Percentiles rank a stretch among this genome's conserved stretches.
These are phyloP conservation scores for Lactarius psammicola DNA, from an alignment of 768 basidiomycete species.

Conservation along the genomic window DNA sequence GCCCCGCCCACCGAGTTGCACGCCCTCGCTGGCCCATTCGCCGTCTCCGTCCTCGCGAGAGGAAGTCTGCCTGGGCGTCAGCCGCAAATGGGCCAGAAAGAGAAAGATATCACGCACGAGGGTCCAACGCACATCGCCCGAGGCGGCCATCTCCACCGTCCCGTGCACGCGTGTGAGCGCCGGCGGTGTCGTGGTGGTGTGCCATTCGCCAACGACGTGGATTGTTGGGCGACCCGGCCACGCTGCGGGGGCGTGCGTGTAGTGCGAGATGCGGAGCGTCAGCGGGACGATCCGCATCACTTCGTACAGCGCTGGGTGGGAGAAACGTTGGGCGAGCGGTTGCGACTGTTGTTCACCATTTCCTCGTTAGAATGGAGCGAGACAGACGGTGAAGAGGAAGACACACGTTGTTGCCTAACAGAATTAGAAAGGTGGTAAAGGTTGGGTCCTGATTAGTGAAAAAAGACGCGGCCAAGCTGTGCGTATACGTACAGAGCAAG, in stretches of 20 bases:
- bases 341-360: constrained; percentile 4
- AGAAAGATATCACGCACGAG: constrained; percentile 37
- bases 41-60: constrained; percentile 35
- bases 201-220: constrained; percentile 45
- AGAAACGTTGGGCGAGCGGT: constrained; percentile 34
- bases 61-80: constrained; percentile 23
- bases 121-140: constrained; percentile 52
- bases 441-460: not conserved
- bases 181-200: constrained; percentile 41
- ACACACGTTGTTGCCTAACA: constrained; percentile 42
- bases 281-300: constrained; percentile 55
- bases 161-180: constrained; percentile 43
- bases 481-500: constrained; percentile 43
- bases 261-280: constrained; percentile 40
- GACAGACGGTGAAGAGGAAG: not conserved
- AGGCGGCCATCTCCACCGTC: constrained; percentile 47
- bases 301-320: constrained; percentile 39
- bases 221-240: constrained; percentile 48
- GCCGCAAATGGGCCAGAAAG: not conserved
- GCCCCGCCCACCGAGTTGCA: constrained; percentile 55
- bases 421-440: too few species aligned
- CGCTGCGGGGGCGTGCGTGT: constrained; percentile 31
- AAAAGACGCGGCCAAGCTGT: not conserved
- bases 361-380: not conserved
- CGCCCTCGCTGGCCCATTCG: constrained; percentile 55